Percentiles rank a stretch among this genome's conserved stretches.
Conservation (phyloP, 257 asterid genomes). For the Fraxinus quadrangulata region DNA sequence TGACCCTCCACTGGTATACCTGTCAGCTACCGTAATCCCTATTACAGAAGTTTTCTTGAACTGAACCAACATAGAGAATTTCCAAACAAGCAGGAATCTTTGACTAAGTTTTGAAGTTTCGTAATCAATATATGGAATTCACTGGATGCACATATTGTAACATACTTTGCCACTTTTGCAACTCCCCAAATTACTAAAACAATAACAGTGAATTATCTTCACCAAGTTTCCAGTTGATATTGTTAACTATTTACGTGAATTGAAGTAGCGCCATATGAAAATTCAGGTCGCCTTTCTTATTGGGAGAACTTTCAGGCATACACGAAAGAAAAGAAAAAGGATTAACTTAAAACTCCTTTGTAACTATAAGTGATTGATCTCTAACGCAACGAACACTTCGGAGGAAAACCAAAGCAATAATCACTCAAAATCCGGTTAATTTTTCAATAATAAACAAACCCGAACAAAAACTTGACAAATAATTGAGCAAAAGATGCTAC, state of each 20-base stretch:
- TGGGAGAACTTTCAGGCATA: not conserved
- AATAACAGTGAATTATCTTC: not conserved
- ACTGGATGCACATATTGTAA: not conserved
- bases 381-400: not conserved
- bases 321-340: no score
- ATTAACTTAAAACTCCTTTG: not conserved
- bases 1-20: conserved; percentile 1
- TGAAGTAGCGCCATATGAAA: not conserved
- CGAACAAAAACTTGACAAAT: not conserved
- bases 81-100: conserved; percentile 2
- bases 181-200: not conserved
- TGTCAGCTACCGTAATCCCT: conserved; percentile 4
- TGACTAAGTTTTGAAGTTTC: not conserved
- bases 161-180: not conserved
- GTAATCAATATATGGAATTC: not conserved
- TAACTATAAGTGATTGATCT: not conserved
- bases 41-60: not conserved
- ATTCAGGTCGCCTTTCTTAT: not conserved
- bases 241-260: not conserved
- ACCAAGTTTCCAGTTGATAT: not conserved
- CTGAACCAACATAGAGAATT: conserved; percentile 7
- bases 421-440: not conserved
- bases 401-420: not conserved
- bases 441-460: not conserved
- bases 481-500: conserved; percentile 26